Percentiles rank a stretch among this genome's conserved stretches.
phyloP scores from a whole-genome alignment of 208 protist genomes.

The Paratrypanosoma confusum region DNA sequence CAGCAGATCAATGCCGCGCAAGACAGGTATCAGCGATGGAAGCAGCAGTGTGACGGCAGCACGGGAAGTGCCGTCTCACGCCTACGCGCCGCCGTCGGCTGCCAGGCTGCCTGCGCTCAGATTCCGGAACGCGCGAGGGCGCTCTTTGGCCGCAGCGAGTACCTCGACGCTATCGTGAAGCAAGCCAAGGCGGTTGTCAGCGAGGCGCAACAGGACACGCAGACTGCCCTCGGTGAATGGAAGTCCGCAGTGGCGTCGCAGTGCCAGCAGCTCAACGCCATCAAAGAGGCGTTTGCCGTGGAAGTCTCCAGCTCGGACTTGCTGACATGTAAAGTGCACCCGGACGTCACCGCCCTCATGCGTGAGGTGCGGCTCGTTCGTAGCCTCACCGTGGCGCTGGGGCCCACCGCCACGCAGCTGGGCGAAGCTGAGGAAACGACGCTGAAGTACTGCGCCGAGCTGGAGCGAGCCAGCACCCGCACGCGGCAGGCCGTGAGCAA shows the following conservation, averaged over 20 bases:
- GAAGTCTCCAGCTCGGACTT: conserved; percentile 19
- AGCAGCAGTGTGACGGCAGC: conserved; percentile 32
- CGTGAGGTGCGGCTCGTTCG: conserved; percentile 59
- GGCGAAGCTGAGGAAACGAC: conserved; percentile 20
- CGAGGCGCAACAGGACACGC: conserved; percentile 10
- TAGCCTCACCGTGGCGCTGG: conserved; percentile 9
- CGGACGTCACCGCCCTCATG: conserved; percentile 40
- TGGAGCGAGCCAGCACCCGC: conserved; percentile 30
- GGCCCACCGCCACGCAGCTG: conserved; percentile 8
- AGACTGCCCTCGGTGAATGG: conserved; percentile 12
- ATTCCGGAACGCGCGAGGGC: conserved; percentile 39
- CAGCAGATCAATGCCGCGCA: conserved; percentile 42
- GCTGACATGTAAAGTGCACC: conserved; percentile 47
- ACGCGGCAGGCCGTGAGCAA: conserved; percentile 73
- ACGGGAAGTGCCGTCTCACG: conserved; percentile 39
- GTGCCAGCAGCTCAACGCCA: neutral
- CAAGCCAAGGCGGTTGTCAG: conserved; percentile 20
- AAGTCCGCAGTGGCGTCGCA: neutral
- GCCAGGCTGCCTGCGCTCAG: conserved; percentile 41
- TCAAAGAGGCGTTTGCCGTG: conserved; percentile 1
- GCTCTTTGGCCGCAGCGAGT: conserved; percentile 35
- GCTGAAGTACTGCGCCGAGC: conserved; percentile 38
- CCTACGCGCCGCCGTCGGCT: conserved; percentile 49
- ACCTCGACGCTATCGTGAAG: conserved; percentile 25
- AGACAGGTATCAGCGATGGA: conserved; percentile 33